Conservation (phyloP, 2,329 filamentous ascomycete genomes). For the Ophiostoma fasciatum region DNA sequence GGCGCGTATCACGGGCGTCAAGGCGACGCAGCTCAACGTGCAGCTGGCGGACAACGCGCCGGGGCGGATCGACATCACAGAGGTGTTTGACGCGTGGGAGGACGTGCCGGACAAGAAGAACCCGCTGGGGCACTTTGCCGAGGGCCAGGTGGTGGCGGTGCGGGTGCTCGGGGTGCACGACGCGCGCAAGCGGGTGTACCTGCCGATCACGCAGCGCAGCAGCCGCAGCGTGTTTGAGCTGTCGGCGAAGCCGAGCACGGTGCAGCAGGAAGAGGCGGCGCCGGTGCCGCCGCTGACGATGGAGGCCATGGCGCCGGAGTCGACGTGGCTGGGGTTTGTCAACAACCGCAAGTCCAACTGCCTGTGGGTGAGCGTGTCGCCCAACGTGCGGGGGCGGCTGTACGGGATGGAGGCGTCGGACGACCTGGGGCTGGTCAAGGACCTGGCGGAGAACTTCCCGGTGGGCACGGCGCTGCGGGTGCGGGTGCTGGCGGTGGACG, state of each 20-base stretch:
- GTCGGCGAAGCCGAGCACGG: constrained; percentile 59
- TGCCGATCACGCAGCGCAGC: constrained; percentile 77
- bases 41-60: constrained; percentile 74
- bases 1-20: constrained; percentile 68
- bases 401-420: constrained; percentile 73
- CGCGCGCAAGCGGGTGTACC: constrained; percentile 75
- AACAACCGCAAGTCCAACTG: constrained; percentile 74
- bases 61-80: constrained; percentile 85
- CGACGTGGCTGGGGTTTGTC: constrained; percentile 66
- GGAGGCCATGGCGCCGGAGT: constrained; percentile 56
- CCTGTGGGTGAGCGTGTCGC: constrained; percentile 83
- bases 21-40: constrained; percentile 86
- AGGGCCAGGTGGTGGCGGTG: constrained; percentile 56
- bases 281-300: constrained; percentile 43
- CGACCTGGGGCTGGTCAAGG: constrained; percentile 63
- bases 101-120: constrained; percentile 71
- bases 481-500: constrained; percentile 60
- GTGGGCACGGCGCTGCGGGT: constrained; percentile 78
- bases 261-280: constrained; percentile 31
- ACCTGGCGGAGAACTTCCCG: constrained; percentile 69
- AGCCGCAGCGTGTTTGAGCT: constrained; percentile 77
- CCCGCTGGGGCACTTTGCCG: constrained; percentile 60
- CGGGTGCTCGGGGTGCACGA: constrained; percentile 80
- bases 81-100: constrained; percentile 78
- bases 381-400: constrained; percentile 74